phyloP scores from a whole-genome alignment of 2,329 filamentous ascomycete species.

The Colletotrichum limetticola region DNA sequence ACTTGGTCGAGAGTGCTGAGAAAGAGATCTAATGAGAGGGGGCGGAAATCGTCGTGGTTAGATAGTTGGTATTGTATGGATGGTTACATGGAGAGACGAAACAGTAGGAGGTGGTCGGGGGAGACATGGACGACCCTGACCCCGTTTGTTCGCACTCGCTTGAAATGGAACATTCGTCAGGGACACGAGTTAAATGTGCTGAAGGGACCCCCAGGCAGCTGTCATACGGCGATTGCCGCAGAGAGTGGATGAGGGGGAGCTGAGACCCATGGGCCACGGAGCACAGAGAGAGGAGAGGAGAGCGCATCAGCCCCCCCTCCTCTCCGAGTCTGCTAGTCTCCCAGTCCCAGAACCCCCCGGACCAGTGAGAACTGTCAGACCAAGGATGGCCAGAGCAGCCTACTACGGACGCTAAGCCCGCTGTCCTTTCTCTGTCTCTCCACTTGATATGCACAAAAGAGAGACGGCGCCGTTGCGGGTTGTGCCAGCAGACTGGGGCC shows the following conservation, averaged over 20 bases:
- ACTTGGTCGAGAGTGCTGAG: slow-evolving; percentile 48
- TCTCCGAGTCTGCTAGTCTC: not conserved
- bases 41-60: slow-evolving; percentile 13
- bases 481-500: slow-evolving; percentile 6
- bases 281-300: not conserved
- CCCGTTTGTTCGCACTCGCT: slow-evolving; percentile 16
- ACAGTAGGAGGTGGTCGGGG: slow-evolving; percentile 34
- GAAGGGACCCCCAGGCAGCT: slow-evolving; percentile 24
- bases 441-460: not conserved
- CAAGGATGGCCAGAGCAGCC: slow-evolving; percentile 3
- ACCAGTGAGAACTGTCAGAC: not conserved
- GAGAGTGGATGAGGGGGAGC: slow-evolving; percentile 33
- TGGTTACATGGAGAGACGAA: slow-evolving; percentile 19
- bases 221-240: slow-evolving; percentile 33
- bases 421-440: not conserved
- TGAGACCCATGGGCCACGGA: slow-evolving; percentile 12
- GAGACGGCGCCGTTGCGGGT: slow-evolving; percentile 4
- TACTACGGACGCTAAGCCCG: slow-evolving; percentile 4
- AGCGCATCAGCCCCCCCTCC: not conserved
- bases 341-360: slow-evolving; percentile 11
- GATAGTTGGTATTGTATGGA: slow-evolving; percentile 29
- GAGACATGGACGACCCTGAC: slow-evolving; percentile 16
- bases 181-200: slow-evolving; percentile 7
- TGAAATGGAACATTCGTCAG: slow-evolving; percentile 9
- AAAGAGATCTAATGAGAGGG: slow-evolving; percentile 22